phyloP scores from a whole-genome alignment of 495 filamentous ascomycete genomes.

The Tetracladium marchalianum region DNA sequence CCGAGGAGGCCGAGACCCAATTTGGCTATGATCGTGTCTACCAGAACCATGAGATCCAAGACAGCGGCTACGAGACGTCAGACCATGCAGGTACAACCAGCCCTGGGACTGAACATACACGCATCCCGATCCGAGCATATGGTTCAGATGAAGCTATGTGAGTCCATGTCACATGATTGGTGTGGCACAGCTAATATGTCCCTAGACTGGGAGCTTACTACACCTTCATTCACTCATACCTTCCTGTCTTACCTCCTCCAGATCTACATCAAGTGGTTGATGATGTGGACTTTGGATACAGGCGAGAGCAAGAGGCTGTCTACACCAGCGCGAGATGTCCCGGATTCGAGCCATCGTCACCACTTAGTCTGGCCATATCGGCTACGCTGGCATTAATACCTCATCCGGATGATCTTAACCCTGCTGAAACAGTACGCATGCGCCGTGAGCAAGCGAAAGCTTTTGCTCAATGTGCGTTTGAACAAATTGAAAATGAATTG shows the following conservation, averaged over 20 bases:
- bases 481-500: slow-evolving; percentile 44
- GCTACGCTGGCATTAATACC: slow-evolving; percentile 46
- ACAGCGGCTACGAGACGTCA: slow-evolving; percentile 17
- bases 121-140: slow-evolving; percentile 19
- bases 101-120: slow-evolving; percentile 23
- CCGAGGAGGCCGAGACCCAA: slow-evolving; percentile 7
- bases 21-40: slow-evolving; percentile 11
- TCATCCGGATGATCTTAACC: slow-evolving; percentile 38
- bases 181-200: slow-evolving; percentile 18
- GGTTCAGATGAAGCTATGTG: slow-evolving; percentile 15
- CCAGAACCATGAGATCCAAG: slow-evolving; percentile 10
- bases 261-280: slow-evolving; percentile 32
- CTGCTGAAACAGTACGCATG: slow-evolving; percentile 35
- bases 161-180: slow-evolving; percentile 19
- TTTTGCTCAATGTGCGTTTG: slow-evolving; percentile 42
- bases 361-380: slow-evolving; percentile 45
- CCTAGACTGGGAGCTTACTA: slow-evolving; percentile 51
- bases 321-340: slow-evolving; percentile 27
- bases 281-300: slow-evolving; percentile 30
- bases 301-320: slow-evolving; percentile 1
- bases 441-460: slow-evolving; percentile 45
- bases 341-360: slow-evolving; percentile 41
- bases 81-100: slow-evolving; percentile 4
- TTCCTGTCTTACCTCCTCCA: slow-evolving; percentile 48
- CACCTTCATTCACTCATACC: slow-evolving; percentile 48